These are phyloP conservation scores for Syzygium aqueum DNA, from an alignment of 345 rosid genomes.

Conservation along the genomic window DNA sequence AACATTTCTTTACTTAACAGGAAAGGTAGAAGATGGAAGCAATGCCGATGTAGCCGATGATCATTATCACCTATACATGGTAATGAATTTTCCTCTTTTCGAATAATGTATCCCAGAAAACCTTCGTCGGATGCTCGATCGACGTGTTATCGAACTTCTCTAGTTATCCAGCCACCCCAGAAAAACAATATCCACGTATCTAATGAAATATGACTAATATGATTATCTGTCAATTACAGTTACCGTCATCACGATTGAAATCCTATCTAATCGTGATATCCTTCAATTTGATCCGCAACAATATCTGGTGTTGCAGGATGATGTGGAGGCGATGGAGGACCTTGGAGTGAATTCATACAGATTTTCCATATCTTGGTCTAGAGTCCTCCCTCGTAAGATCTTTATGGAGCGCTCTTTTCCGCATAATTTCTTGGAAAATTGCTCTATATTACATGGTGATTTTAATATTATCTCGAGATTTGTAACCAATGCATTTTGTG, in stretches of 20 bases:
- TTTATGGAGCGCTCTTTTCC: background rate
- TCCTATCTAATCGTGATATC: background rate
- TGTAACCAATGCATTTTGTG: background rate
- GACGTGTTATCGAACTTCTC: background rate
- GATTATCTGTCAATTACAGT: background rate
- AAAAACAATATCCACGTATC: background rate
- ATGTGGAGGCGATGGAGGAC: conserved; percentile 5
- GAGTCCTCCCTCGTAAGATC: conserved; percentile 15
- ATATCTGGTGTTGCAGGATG: background rate
- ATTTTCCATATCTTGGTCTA: conserved; percentile 21
- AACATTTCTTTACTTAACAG: background rate
- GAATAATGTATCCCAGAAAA: background rate
- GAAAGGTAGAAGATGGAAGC: conserved; percentile 9
- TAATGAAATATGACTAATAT: background rate
- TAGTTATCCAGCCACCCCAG: background rate
- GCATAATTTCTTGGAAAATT: background rate
- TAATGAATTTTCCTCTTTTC: background rate
- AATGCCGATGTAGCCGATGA: conserved; percentile 14
- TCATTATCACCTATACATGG: conserved; percentile 14
- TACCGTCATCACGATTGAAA: background rate
- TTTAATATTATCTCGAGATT: background rate
- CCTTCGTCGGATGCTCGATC: background rate
- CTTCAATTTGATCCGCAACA: background rate
- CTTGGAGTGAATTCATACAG: conserved; percentile 15
- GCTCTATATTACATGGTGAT: background rate